Conservation (phyloP, 108 stramenopile species). For the Cyclotella sp. region DNA sequence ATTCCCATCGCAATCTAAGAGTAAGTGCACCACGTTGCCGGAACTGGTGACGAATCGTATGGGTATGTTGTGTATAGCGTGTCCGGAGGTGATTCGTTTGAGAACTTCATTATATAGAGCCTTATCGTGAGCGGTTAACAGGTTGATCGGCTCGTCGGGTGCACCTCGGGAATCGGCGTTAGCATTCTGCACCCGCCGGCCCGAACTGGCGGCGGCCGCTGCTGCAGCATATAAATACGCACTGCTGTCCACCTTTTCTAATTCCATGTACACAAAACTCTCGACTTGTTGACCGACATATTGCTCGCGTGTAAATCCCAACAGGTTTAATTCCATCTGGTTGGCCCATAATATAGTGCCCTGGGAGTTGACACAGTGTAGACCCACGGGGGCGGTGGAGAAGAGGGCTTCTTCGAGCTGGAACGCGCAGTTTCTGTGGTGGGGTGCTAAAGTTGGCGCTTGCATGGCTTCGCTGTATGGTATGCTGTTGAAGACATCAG, state of each 20-base stretch:
- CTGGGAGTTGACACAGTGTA: slow-evolving; percentile 53
- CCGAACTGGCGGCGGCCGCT: background rate
- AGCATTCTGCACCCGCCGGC: background rate
- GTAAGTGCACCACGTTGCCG: slow-evolving; percentile 48
- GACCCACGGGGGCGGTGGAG: slow-evolving; percentile 62
- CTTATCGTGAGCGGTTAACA: slow-evolving; percentile 50
- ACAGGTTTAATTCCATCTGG: slow-evolving; percentile 54
- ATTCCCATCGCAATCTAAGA: slow-evolving; percentile 60
- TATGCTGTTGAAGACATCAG: background rate
- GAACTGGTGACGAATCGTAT: slow-evolving; percentile 54
- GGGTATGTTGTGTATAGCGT: slow-evolving; percentile 55
- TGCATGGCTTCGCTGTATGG: background rate
- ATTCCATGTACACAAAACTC: slow-evolving; percentile 50
- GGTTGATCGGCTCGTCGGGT: background rate
- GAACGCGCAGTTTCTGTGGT: slow-evolving; percentile 19
- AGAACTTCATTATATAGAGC: slow-evolving; percentile 53
- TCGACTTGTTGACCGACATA: slow-evolving; percentile 56
- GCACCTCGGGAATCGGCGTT: background rate
- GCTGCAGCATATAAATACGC: slow-evolving; percentile 3
- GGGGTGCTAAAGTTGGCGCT: background rate
- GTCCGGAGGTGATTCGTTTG: slow-evolving; percentile 47
- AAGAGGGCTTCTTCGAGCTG: slow-evolving; percentile 60
- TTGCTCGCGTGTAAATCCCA: slow-evolving; percentile 58
- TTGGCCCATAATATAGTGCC: slow-evolving; percentile 62
- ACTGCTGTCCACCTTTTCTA: background rate